Percentiles rank a stretch among this genome's conserved stretches.
phyloP scores from a whole-genome alignment of 257 asterid genomes.

The Knoxia roxburghii region DNA sequence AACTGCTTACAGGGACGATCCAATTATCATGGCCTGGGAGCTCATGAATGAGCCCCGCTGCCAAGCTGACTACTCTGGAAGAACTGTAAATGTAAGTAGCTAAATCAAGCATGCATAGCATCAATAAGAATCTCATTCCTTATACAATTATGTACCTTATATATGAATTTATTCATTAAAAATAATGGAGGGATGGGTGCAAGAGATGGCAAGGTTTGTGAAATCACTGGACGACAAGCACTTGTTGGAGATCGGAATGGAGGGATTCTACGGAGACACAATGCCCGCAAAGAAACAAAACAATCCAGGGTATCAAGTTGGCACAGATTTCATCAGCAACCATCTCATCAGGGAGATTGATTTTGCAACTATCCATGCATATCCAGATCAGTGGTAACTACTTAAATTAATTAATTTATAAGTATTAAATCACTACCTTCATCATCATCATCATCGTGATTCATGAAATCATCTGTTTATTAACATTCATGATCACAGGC shows the following conservation, averaged over 20 bases:
- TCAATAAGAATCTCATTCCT: no score
- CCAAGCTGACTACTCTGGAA: conserved; percentile 60
- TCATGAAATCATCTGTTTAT: no score
- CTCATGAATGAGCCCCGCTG: conserved; percentile 92
- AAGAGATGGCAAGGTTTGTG: conserved; percentile 49
- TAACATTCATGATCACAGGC: conserved; percentile 30
- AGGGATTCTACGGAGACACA: conserved; percentile 67
- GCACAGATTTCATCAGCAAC: conserved; percentile 55
- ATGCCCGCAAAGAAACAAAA: conserved; percentile 35
- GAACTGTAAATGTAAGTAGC: conserved; percentile 31
- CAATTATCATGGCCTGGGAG: conserved; percentile 91
- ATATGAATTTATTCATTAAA: no score
- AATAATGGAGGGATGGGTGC: conserved; percentile 48
- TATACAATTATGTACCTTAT: no score
- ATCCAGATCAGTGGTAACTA: conserved; percentile 46
- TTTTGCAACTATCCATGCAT: conserved; percentile 58
- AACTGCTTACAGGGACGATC: no score
- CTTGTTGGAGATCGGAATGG: conserved; percentile 51
- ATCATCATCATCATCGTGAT: no score
- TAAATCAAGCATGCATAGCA: no score
- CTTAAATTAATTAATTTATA: no score
- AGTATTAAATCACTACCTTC: no score
- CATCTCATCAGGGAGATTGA: conserved; percentile 38
- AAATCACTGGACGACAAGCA: conserved; percentile 56
- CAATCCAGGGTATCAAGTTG: conserved; percentile 54